These are phyloP conservation scores for Amanita exitialis DNA, from an alignment of 768 basidiomycete genomes.

Conservation along the genomic window DNA sequence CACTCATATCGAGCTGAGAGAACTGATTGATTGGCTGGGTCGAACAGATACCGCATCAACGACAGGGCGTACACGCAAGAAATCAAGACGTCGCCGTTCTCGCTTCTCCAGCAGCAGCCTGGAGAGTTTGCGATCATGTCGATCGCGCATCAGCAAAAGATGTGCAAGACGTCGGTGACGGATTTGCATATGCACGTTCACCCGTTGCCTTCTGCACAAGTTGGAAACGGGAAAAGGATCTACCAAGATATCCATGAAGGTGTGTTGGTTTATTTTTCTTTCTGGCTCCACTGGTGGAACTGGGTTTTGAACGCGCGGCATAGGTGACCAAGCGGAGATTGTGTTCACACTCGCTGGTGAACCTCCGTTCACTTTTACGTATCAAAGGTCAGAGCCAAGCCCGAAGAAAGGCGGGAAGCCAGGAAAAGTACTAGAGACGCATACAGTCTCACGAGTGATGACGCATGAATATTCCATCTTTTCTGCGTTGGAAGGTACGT, in stretches of 20 bases:
- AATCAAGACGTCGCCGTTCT: conserved; percentile 74
- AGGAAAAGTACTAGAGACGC: conserved; percentile 81
- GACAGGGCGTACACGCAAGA: conserved; percentile 65
- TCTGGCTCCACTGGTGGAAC: background rate
- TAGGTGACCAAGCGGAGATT: conserved; percentile 91
- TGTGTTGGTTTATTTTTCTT: conserved; percentile 16
- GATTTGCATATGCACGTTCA: conserved; percentile 72
- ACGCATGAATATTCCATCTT: conserved; percentile 80
- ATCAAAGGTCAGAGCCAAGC: conserved; percentile 72
- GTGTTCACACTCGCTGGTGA: conserved; percentile 83
- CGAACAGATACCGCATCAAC: conserved; percentile 67
- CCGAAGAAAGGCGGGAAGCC: conserved; percentile 58
- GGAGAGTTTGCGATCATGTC: conserved; percentile 83
- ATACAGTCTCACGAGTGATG: conserved; percentile 76
- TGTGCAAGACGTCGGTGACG: conserved; percentile 75
- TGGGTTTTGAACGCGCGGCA: background rate
- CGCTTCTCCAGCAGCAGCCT: conserved; percentile 69
- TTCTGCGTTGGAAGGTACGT: conserved; percentile 80
- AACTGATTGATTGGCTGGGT: background rate
- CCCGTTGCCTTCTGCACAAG: conserved; percentile 78
- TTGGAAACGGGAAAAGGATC: conserved; percentile 74
- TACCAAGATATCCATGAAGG: conserved; percentile 90
- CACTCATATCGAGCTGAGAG: background rate
- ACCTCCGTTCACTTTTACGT: conserved; percentile 95
- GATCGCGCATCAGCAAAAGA: conserved; percentile 87